A percentile compares a stretch with the other conserved stretches of the same genome.
phyloP scores from a whole-genome alignment of 2,329 filamentous ascomycete species.

The Metarhizium robertsii region DNA sequence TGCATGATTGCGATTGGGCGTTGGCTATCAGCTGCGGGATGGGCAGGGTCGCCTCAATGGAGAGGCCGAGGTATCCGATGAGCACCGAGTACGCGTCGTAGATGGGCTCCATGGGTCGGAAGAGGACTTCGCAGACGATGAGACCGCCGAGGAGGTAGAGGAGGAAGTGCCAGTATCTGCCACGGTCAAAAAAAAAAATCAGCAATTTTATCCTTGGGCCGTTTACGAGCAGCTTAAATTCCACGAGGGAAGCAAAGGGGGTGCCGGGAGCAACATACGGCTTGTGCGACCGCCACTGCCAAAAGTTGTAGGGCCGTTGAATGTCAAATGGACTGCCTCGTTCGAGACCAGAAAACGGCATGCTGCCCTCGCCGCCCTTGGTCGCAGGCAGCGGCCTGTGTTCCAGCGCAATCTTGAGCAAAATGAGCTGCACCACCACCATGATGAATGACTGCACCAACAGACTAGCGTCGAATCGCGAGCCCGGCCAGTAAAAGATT shows the following conservation, averaged over 20 bases:
- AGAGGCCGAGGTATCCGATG: slow-evolving; percentile 67
- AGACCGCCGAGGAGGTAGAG: slow-evolving; percentile 56
- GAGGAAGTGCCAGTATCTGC: slow-evolving; percentile 67
- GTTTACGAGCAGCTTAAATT: neutral
- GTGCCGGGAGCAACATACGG: slow-evolving; percentile 37
- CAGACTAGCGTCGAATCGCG: slow-evolving; percentile 53
- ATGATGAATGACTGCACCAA: slow-evolving; percentile 58
- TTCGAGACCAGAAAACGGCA: slow-evolving; percentile 50
- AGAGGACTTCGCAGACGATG: slow-evolving; percentile 54
- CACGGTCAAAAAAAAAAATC: neutral
- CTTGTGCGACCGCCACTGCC: slow-evolving; percentile 68
- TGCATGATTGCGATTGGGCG: slow-evolving; percentile 57
- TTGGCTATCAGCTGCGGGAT: slow-evolving; percentile 72
- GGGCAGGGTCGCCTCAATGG: slow-evolving; percentile 72
- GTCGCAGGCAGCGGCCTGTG: slow-evolving; percentile 51
- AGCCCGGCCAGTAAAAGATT: slow-evolving; percentile 62
- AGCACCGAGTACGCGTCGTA: slow-evolving; percentile 57
- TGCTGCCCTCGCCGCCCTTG: slow-evolving; percentile 49
- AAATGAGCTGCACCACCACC: slow-evolving; percentile 51
- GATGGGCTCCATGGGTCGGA: slow-evolving; percentile 47
- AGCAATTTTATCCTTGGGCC: neutral
- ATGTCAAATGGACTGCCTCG: slow-evolving; percentile 26
- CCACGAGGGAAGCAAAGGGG: neutral
- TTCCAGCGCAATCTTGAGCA: slow-evolving; percentile 61
- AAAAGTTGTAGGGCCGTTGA: slow-evolving; percentile 67